Conservation (phyloP, 2,329 filamentous ascomycete species). For the Gnomoniopsis smithogilvyi region DNA sequence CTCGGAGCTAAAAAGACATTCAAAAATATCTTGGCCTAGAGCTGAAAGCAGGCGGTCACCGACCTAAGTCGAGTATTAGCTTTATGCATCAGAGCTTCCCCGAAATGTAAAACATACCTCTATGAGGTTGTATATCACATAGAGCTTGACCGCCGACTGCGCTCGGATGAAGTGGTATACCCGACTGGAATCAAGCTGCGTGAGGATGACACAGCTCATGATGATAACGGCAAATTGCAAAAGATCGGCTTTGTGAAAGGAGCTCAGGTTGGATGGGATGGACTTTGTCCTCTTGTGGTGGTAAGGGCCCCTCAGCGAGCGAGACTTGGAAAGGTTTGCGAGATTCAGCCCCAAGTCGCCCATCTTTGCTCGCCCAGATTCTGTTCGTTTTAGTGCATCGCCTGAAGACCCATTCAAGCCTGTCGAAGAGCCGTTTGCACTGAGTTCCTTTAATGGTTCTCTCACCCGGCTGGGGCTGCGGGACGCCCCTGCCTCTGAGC, state of each 20-base stretch:
- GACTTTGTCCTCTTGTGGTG: constrained; percentile 76
- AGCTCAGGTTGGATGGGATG: constrained; percentile 76
- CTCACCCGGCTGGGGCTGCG: constrained; percentile 33
- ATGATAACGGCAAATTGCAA: constrained; percentile 88
- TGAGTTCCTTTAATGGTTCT: constrained; percentile 12
- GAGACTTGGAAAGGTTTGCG: constrained; percentile 19
- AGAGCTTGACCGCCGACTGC: constrained; percentile 95
- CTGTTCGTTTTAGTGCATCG: constrained; percentile 4
- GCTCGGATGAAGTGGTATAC: constrained; percentile 98
- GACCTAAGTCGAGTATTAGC: constrained; percentile 41
- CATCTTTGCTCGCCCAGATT: constrained; percentile 6
- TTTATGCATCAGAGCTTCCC: not conserved
- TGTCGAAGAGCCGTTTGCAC: not conserved
- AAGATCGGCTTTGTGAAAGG: constrained; percentile 92
- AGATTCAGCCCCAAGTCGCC: not conserved
- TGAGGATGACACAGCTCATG: constrained; percentile 77
- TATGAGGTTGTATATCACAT: constrained; percentile 97
- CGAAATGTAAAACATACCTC: constrained; percentile 50
- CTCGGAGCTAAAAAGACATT: constrained; percentile 92
- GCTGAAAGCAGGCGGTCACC: constrained; percentile 87
- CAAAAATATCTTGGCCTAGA: constrained; percentile 90
- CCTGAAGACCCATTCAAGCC: not conserved
- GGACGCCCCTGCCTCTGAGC: constrained; percentile 36
- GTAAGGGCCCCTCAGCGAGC: constrained; percentile 32
- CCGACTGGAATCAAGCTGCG: constrained; percentile 89